Conservation (phyloP, 768 basidiomycete genomes). For the Suillus lakei region DNA sequence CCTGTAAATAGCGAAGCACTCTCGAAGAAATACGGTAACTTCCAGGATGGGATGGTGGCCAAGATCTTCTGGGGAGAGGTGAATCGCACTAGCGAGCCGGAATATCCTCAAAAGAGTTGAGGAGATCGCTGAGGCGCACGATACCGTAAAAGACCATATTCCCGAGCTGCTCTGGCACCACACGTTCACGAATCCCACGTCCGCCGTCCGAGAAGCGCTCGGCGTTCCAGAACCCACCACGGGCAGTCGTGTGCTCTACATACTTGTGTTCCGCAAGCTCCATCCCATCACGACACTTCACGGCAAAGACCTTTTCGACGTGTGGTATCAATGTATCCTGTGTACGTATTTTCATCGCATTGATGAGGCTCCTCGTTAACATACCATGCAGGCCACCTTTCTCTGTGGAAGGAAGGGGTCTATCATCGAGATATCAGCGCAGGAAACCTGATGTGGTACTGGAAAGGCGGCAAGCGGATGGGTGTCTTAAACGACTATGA, state of each 20-base stretch:
- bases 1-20: not conserved
- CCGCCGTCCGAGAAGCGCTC: not conserved
- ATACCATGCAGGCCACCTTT: not conserved
- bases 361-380: not conserved
- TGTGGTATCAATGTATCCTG: not conserved
- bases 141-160: not conserved
- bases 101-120: not conserved
- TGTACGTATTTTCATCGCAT: not conserved
- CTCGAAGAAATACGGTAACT: not conserved
- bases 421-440: not conserved
- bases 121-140: not conserved
- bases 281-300: not conserved
- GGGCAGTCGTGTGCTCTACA: conserved; percentile 3
- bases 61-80: not conserved
- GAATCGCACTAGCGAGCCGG: not conserved
- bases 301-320: not conserved
- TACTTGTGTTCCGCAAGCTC: not conserved
- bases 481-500: not conserved
- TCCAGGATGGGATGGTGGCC: not conserved
- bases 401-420: not conserved
- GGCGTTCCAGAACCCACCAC: not conserved
- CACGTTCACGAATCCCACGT: not conserved
- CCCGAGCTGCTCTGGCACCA: not conserved
- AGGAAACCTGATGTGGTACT: not conserved
- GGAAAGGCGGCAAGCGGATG: not conserved